Base-by-base conservation (phyloP, 306 rosid genomes). In the Sicyos edulis region DNA sequence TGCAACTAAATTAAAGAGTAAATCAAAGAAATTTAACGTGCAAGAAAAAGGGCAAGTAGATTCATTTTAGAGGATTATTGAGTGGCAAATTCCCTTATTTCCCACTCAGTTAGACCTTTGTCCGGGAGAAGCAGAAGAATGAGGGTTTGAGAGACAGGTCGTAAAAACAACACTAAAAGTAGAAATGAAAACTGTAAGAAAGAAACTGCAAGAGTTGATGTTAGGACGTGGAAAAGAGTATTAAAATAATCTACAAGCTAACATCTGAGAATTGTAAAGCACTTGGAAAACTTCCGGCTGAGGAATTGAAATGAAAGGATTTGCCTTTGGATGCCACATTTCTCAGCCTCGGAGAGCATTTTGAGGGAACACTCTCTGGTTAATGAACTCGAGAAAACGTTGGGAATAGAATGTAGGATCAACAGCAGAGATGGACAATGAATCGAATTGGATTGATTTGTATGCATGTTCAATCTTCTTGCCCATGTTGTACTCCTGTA, bases 401-500 rank as follows among this genome's bases (percentile, higher is more conserved):
- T 42, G 82, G n/a, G 97, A 88, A 78, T 93, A 93, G 85, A 93
- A 93, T 13, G 85, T 86, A 54, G 99, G 99, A 74, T 91, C 97
- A 64, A 93, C 99, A 0, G 97, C 92, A 0, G 99, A 93, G 79
- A 93, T 93, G 69, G 97, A 86, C 24, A 90, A 70, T 54, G 97
- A 90, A 85, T 93, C 97, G 60, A 88, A 93, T 82, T 93, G 97
- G 56, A 91, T 52, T 32, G 97, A 87, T 79, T 93, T 93, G 78
- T 87, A 91, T 11, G 96, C 92, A 58, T 86, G 99, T 71, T 93
- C 99, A 54, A 93, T 82, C 88, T 81, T 93, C 96, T 93, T 93
- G 44, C 82, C 75, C 97, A 86, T 83, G 87, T 87, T 91, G 85
- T 93, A 93, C 9, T 83, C 97, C 81, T 93, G 99, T 84, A 93